Base-by-base conservation (phyloP, 306 rosid species). In the Gastrolobium villosum region DNA sequence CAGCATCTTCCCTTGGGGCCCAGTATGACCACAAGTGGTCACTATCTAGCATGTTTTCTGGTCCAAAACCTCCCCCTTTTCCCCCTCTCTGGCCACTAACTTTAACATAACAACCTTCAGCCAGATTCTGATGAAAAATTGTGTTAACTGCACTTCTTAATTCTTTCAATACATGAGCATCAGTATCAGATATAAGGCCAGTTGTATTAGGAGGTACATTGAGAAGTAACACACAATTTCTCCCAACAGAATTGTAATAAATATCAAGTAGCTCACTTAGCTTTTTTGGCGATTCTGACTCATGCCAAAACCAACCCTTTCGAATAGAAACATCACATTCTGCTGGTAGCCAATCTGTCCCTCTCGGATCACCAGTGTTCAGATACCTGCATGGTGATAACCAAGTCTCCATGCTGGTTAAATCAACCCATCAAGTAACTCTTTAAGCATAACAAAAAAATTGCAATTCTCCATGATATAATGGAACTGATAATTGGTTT, bases 241-340 rank as follows among this genome's bases (percentile, higher is more conserved):
- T 81, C 8, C 99, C 99, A 0, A 90, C 97, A 0, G 99, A 94
- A 6, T 85, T 86, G 82, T 92, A 94, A 86, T 90, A 94, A 13
- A 94, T 87, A 28, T 94, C 86, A 34, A 94, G 97, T 1, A 92
- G 88, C 14, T 83, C 59, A 52, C 91, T 89, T 67, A 94, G 84
- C 80, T 77, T 86, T 77, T 74, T 94, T 59, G 99, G 99, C n/a
- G 92, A 86, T 26, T 94, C 80, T 74, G 94, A 84, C n/a, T 86
- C 82, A 9, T 94, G 97, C 99, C 99, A 94, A 88, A 94, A 94
- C 99, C 99, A 94, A 49, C 99, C 99, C 0, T 14, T 4, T 55
- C 99, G 35, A 7, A 94, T 90, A 0, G 97, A 94, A 7, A 94
- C 91, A 60, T 94, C 97, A 28, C 99, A 94, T 75, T 94, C 99